Conservation (phyloP, 345 rosid species). For the Salix purpurea region DNA sequence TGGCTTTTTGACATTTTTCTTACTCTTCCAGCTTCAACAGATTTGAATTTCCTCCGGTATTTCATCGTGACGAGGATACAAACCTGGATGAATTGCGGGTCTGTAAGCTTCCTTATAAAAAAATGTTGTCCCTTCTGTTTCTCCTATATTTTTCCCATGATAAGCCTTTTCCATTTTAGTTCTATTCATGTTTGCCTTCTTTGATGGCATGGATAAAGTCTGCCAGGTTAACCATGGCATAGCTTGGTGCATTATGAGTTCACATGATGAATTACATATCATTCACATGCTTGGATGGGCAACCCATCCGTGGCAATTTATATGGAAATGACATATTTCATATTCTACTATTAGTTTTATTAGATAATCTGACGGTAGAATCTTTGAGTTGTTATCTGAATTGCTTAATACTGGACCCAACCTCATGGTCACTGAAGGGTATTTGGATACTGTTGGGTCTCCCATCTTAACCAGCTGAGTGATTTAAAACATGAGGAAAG, state of each 20-base stretch:
- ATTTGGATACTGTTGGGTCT: no score
- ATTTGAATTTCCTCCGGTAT: slow-evolving; percentile 84
- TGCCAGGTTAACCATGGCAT: neutral
- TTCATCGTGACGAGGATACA: slow-evolving; percentile 75
- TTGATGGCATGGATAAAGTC: neutral
- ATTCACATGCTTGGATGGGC: neutral
- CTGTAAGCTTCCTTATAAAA: slow-evolving; percentile 21
- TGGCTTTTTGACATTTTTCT: slow-evolving; percentile 3
- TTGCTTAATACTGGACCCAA: neutral
- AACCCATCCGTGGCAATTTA: neutral
- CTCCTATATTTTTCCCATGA: neutral
- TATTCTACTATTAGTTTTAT: neutral
- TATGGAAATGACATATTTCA: neutral
- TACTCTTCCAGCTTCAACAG: slow-evolving; percentile 66
- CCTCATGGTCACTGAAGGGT: neutral
- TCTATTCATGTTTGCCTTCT: neutral
- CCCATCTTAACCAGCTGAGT: no score
- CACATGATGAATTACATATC: neutral
- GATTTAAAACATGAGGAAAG: no score
- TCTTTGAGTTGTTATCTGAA: neutral
- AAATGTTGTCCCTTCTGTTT: neutral
- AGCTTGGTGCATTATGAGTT: neutral
- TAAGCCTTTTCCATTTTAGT: neutral
- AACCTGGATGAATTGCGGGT: slow-evolving; percentile 80
- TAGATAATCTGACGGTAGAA: neutral